These are phyloP conservation scores for Lachancea quebecensis DNA, from an alignment of 805 yeast genomes.

Conservation along the genomic window DNA sequence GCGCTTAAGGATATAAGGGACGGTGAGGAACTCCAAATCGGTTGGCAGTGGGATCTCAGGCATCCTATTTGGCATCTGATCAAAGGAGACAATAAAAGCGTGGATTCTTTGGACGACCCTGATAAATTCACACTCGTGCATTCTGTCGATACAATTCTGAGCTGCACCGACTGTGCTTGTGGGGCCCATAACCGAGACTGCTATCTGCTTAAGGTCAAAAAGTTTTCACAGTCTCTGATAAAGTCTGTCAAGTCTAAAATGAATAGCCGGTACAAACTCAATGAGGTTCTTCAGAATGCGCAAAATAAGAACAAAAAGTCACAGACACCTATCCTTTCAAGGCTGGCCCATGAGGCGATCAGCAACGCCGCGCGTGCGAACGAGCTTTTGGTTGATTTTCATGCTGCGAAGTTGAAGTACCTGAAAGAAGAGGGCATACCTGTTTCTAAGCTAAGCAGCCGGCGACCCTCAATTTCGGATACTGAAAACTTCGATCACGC, in stretches of 20 bases:
- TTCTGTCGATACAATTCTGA: conserved; percentile 55
- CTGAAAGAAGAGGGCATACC: conserved; percentile 4
- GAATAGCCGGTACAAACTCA: conserved; percentile 32
- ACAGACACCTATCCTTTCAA: conserved; percentile 23
- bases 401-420: conserved; percentile 7
- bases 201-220: conserved; percentile 51
- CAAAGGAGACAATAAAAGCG: conserved; percentile 34
- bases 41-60: conserved; percentile 82
- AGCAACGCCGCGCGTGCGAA: conserved; percentile 19
- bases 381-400: conserved; percentile 9
- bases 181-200: conserved; percentile 46
- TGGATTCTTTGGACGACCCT: conserved; percentile 48
- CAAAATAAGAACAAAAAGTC: conserved; percentile 22
- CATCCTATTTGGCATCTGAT: conserved; percentile 67
- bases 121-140: conserved; percentile 51
- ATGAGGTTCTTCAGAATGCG: conserved; percentile 28
- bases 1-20: conserved; percentile 50
- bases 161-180: conserved; percentile 53
- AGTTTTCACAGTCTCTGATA: conserved; percentile 51
- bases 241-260: conserved; percentile 45
- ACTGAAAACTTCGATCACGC: not conserved
- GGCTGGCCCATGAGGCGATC: conserved; percentile 11
- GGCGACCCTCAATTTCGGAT: not conserved
- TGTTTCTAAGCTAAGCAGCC: not conserved
- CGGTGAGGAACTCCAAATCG: conserved; percentile 68